These are phyloP conservation scores for Lactarius pseudohatsudake DNA, from an alignment of 768 basidiomycete species.

Conservation along the genomic window DNA sequence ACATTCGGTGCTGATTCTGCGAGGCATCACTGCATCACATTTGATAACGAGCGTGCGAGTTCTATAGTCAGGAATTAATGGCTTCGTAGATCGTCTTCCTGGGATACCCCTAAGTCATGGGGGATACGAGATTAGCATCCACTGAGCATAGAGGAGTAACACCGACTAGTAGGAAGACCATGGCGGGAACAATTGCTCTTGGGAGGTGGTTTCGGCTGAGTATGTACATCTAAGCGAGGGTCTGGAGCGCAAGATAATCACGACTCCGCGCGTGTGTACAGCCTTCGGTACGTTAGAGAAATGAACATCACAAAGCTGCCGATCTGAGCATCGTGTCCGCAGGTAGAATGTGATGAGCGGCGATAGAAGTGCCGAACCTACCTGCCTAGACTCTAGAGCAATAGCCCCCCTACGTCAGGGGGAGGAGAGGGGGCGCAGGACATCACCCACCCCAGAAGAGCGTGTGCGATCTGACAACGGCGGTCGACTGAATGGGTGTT, in stretches of 20 bases:
- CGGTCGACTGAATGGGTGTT: not conserved
- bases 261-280: not conserved
- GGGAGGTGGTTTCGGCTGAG: not conserved
- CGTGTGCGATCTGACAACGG: not conserved
- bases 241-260: not conserved
- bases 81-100: not conserved
- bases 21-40: not conserved
- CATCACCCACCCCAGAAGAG: not conserved
- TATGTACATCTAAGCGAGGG: not conserved
- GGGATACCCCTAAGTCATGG: not conserved
- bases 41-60: not conserved
- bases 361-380: not conserved
- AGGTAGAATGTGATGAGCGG: not conserved
- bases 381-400: not conserved
- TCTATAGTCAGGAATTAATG: constrained; percentile 1
- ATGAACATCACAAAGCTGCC: not conserved
- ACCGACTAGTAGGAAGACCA: not conserved
- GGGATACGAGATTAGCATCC: not conserved
- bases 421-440: not conserved
- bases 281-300: not conserved
- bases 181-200: not conserved
- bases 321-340: not conserved
- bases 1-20: not conserved
- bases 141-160: not conserved
- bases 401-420: not conserved